These are phyloP conservation scores for Daldinia grandis DNA, from an alignment of 495 filamentous ascomycete species.

Conservation along the genomic window DNA sequence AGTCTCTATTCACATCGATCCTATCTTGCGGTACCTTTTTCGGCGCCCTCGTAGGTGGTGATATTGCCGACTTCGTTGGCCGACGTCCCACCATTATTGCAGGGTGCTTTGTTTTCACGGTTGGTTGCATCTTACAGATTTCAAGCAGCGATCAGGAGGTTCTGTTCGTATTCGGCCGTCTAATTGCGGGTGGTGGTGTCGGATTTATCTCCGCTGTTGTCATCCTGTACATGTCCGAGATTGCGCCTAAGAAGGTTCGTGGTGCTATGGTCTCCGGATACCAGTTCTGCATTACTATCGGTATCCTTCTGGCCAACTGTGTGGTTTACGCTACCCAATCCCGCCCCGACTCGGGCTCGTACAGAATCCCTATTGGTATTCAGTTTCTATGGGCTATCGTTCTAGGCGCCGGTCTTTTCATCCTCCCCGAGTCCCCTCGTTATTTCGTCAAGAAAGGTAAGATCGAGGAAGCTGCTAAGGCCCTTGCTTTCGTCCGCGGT, in stretches of 20 bases:
- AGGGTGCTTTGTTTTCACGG: slow-evolving; percentile 65
- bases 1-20: slow-evolving; percentile 71
- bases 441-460: slow-evolving; percentile 66
- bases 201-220: slow-evolving; percentile 65
- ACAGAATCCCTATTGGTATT: slow-evolving; percentile 74
- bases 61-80: slow-evolving; percentile 68
- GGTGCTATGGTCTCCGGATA: slow-evolving; percentile 75
- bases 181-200: slow-evolving; percentile 70
- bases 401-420: slow-evolving; percentile 62
- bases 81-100: slow-evolving; percentile 67
- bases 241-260: slow-evolving; percentile 69
- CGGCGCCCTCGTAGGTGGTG: slow-evolving; percentile 68
- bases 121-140: slow-evolving; percentile 68
- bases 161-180: slow-evolving; percentile 69
- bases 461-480: slow-evolving; percentile 62
- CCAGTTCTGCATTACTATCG: slow-evolving; percentile 77
- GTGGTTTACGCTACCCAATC: slow-evolving; percentile 70
- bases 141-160: slow-evolving; percentile 67
- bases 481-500: slow-evolving; percentile 59
- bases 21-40: slow-evolving; percentile 74
- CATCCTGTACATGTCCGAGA: slow-evolving; percentile 77
- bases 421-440: slow-evolving; percentile 67
- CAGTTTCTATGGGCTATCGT: slow-evolving; percentile 75
- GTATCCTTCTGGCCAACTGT: slow-evolving; percentile 70
- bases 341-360: slow-evolving; percentile 68